Conservation (phyloP, 495 filamentous ascomycete genomes). For the Poronia punctata region DNA sequence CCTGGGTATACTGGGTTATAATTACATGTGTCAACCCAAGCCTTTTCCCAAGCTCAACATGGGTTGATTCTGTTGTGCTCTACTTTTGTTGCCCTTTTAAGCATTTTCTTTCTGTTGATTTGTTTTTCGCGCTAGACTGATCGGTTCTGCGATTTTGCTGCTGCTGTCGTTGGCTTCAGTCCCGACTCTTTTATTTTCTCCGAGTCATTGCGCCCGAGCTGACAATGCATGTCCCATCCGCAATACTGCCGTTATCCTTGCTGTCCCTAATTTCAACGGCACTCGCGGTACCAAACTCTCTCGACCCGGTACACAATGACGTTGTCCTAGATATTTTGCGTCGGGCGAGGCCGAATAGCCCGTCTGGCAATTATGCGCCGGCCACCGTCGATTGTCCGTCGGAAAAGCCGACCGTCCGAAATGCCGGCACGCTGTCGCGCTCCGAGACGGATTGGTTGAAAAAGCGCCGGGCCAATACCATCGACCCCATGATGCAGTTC, state of each 20-base stretch:
- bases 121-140: too few relatives aligned
- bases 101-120: too few relatives aligned
- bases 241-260: slow-evolving; percentile 1
- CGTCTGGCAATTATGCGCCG: slow-evolving; percentile 51
- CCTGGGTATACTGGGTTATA: too few relatives aligned
- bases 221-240: slow-evolving; percentile 7
- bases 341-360: slow-evolving; percentile 49
- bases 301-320: slow-evolving; percentile 1
- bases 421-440: slow-evolving; percentile 51
- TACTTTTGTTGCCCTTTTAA: too few relatives aligned
- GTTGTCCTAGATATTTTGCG: slow-evolving; percentile 6
- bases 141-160: neutral
- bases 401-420: slow-evolving; percentile 39
- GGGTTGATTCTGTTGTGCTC: too few relatives aligned
- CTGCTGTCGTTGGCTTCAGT: slow-evolving; percentile 7
- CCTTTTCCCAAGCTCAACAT: too few relatives aligned
- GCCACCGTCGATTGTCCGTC: slow-evolving; percentile 44
- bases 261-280: slow-evolving; percentile 14
- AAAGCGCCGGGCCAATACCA: slow-evolving; percentile 47
- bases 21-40: too few relatives aligned
- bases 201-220: neutral
- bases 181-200: slow-evolving; percentile 6
- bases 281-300: slow-evolving; percentile 14
- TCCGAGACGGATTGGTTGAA: slow-evolving; percentile 62
- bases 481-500: slow-evolving; percentile 64